A percentile compares a stretch with the other conserved stretches of the same genome.
Evolutionary conservation across 2,329 filamentous ascomycete species (phyloP).

Genomic region (Talaromyces sp.): DNA sequence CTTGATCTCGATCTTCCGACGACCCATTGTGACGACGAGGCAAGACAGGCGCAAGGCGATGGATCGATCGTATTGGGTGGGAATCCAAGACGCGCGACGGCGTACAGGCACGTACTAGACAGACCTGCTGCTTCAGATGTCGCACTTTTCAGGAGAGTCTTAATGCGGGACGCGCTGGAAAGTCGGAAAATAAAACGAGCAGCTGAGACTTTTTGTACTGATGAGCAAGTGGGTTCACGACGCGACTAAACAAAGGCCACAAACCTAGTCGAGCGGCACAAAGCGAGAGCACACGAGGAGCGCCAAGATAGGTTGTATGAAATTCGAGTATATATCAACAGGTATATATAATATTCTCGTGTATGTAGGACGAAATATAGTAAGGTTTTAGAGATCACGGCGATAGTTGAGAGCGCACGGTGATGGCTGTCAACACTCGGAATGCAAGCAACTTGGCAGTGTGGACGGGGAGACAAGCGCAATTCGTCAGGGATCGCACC

Average conservation of each 20-base stretch:
- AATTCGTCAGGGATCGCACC: neutral
- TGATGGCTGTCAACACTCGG: neutral
- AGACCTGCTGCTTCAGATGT: neutral
- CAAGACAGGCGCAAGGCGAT: neutral
- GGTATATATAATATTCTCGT: neutral
- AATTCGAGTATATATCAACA: neutral
- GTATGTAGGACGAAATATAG: neutral
- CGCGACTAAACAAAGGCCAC: neutral
- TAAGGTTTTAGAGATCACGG: neutral
- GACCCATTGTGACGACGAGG: constrained; percentile 63
- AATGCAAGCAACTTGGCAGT: neutral
- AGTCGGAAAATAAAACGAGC: neutral
- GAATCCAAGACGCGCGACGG: neutral
- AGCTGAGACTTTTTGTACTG: neutral
- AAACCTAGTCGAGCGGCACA: neutral
- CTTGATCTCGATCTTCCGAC: constrained; percentile 99
- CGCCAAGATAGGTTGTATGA: neutral
- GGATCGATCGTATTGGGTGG: neutral
- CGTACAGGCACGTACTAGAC: neutral
- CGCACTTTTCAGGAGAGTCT: neutral
- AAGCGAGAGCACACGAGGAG: neutral
- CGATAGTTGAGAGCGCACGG: neutral
- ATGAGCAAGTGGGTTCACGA: neutral
- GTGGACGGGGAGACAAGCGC: neutral
- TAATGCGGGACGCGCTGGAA: neutral